Conservation (phyloP, 2,329 filamentous ascomycete genomes). For the Venturia asperata region DNA sequence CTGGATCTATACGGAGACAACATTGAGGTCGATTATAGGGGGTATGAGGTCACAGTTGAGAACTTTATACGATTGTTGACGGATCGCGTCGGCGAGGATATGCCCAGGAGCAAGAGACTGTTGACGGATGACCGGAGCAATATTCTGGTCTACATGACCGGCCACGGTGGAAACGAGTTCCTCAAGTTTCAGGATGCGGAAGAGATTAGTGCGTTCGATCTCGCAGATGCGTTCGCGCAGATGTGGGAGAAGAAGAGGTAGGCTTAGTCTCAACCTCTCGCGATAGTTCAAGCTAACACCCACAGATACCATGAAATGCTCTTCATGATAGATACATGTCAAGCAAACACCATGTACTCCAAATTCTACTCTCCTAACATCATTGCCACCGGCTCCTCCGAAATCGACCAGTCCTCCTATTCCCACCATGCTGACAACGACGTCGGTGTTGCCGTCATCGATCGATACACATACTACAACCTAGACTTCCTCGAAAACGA, state of each 20-base stretch:
- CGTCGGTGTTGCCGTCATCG: slow-evolving; percentile 95
- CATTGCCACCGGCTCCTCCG: slow-evolving; percentile 92
- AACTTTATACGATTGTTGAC: slow-evolving; percentile 96
- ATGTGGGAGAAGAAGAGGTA: slow-evolving; percentile 99
- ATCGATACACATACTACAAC: slow-evolving; percentile 98
- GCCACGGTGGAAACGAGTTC: slow-evolving; percentile 95
- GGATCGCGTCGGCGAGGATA: slow-evolving; percentile 87
- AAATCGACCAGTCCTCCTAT: slow-evolving; percentile 93
- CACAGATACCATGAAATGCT: slow-evolving; percentile 85
- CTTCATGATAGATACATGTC: slow-evolving; percentile 99
- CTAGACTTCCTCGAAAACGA: slow-evolving; percentile 92
- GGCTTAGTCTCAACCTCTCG: slow-evolving; percentile 18
- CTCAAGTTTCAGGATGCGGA: slow-evolving; percentile 97
- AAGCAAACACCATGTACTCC: slow-evolving; percentile 98
- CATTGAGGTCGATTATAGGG: slow-evolving; percentile 96
- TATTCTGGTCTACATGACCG: slow-evolving; percentile 98
- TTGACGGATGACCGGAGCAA: slow-evolving; percentile 94
- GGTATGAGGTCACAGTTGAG: slow-evolving; percentile 97
- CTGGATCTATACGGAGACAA: slow-evolving; percentile 97
- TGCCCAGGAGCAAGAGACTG: slow-evolving; percentile 87
- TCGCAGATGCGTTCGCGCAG: slow-evolving; percentile 95
- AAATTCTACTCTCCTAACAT: slow-evolving; percentile 98
- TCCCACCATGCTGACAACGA: slow-evolving; percentile 98
- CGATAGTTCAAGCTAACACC: background rate
- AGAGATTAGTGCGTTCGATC: slow-evolving; percentile 91